These are phyloP conservation scores for Phytophthora ramorum DNA, from an alignment of 352 stramenopile genomes.

Conservation along the genomic window DNA sequence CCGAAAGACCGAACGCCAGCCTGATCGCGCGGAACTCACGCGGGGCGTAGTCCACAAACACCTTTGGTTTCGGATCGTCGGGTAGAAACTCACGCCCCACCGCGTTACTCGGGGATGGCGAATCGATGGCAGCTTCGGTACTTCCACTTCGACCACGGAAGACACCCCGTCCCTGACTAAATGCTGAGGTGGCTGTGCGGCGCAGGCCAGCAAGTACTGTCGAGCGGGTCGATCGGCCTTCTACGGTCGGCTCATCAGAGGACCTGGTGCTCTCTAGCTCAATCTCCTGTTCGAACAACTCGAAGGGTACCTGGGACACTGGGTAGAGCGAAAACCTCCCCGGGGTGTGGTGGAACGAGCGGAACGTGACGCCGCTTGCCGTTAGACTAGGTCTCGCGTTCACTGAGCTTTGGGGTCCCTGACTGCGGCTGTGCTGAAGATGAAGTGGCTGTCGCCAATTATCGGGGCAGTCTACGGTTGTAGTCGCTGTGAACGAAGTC, in stretches of 20 bases:
- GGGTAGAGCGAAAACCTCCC: constrained; percentile 69
- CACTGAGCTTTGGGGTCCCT: constrained; percentile 19
- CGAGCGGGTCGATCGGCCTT: constrained; percentile 32
- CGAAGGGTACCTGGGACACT: constrained; percentile 76
- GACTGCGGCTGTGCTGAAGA: constrained; percentile 32
- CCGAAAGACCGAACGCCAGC: constrained; percentile 62
- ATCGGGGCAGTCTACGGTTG: constrained; percentile 11
- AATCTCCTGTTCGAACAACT: constrained; percentile 82
- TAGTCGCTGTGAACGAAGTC: constrained; percentile 26
- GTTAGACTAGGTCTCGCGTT: constrained; percentile 14
- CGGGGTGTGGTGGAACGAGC: constrained; percentile 30
- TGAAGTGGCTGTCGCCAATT: constrained; percentile 27
- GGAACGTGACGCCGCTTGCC: constrained; percentile 29
- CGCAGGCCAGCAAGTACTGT: constrained; percentile 57
- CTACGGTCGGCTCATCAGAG: constrained; percentile 23
- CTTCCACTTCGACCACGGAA: constrained; percentile 37
- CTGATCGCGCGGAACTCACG: constrained; percentile 72
- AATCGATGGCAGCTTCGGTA: constrained; percentile 12
- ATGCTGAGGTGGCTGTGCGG: constrained; percentile 50
- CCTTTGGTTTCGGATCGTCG: constrained; percentile 67
- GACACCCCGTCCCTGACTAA: constrained; percentile 41
- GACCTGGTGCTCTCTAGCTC: constrained; percentile 64
- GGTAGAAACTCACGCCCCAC: constrained; percentile 33
- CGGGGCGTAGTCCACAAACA: constrained; percentile 82
- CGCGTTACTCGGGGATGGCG: constrained; percentile 3